A percentile compares a stretch with the other conserved stretches of the same genome.
Evolutionary conservation across 2,329 filamentous ascomycete species (phyloP).

Genomic region (Aspergillus persii): DNA sequence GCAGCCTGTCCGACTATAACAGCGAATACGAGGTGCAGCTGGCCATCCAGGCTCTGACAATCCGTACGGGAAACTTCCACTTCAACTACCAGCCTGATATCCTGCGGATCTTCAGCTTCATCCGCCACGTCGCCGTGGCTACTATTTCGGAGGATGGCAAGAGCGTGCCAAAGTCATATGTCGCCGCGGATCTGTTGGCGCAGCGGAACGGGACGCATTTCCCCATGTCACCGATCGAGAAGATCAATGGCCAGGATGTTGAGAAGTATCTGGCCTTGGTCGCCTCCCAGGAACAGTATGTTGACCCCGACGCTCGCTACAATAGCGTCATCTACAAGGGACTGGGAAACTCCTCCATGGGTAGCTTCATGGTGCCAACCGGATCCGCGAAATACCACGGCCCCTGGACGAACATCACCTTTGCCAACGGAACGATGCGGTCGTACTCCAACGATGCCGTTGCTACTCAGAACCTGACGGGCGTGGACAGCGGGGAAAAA

Average conservation of each 20-base stretch:
- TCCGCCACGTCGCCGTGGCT: constrained; percentile 1
- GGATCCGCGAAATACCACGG: constrained; percentile 24
- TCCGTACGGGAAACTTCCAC: constrained; percentile 12
- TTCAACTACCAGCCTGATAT: constrained; percentile 9
- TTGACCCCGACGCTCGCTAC: constrained; percentile 34
- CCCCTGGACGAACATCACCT: constrained; percentile 25
- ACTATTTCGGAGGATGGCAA: constrained; percentile 7
- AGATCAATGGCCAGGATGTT: constrained; percentile 30
- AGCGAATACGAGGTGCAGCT: constrained; percentile 12
- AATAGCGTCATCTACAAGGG: constrained; percentile 29
- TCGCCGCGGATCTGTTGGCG: constrained; percentile 14
- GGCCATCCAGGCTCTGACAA: constrained; percentile 6
- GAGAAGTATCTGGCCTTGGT: constrained; percentile 23
- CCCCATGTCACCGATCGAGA: constrained; percentile 23
- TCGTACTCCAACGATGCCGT: neutral
- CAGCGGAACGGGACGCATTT: constrained; percentile 7
- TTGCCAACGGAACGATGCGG: constrained; percentile 28
- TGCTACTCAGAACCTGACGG: constrained; percentile 25
- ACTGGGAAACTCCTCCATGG: neutral
- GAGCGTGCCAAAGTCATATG: constrained; percentile 2
- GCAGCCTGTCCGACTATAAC: constrained; percentile 4
- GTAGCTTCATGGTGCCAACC: too few species aligned
- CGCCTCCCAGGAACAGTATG: constrained; percentile 14
- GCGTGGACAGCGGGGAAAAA: constrained; percentile 36
- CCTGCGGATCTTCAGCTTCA: constrained; percentile 6